phyloP scores from a whole-genome alignment of 108 stramenopile species.

The Cyclotella cryptica region DNA sequence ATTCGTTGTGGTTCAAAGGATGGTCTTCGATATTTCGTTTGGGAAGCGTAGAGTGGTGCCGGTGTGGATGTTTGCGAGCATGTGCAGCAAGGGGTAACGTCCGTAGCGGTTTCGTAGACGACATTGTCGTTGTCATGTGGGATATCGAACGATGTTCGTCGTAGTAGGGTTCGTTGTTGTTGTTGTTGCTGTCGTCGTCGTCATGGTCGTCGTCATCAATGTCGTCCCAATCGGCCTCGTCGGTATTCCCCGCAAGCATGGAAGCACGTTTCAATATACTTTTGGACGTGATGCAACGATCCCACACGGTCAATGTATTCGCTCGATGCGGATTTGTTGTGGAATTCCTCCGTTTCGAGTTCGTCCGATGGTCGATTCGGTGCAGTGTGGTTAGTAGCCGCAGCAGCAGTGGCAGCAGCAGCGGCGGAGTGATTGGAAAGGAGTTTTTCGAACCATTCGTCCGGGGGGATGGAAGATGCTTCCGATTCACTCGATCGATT shows the following conservation, averaged over 20 bases:
- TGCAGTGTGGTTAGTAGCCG: no score
- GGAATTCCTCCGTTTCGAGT: not conserved
- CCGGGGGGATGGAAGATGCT: no score
- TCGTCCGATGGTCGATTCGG: no score
- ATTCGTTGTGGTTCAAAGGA: not conserved
- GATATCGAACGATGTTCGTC: not conserved
- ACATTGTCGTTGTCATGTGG: no score
- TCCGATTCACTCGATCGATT: no score
- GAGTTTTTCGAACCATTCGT: no score
- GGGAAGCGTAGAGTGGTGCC: not conserved
- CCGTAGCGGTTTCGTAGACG: not conserved
- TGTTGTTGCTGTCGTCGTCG: not conserved
- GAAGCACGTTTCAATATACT: not conserved
- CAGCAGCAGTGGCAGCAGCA: no score
- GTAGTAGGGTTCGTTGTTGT: not conserved
- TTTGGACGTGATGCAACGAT: not conserved
- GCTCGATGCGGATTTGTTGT: conserved; percentile 1
- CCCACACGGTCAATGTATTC: not conserved
- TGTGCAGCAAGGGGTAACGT: not conserved
- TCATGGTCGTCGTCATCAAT: no score
- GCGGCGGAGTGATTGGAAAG: no score
- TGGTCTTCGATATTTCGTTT: not conserved
- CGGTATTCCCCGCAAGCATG: not conserved
- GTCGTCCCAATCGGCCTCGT: not conserved
- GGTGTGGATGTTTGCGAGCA: not conserved